These are phyloP conservation scores for Boletus mariae DNA, from an alignment of 1,284 basidiomycete genomes.

Conservation along the genomic window DNA sequence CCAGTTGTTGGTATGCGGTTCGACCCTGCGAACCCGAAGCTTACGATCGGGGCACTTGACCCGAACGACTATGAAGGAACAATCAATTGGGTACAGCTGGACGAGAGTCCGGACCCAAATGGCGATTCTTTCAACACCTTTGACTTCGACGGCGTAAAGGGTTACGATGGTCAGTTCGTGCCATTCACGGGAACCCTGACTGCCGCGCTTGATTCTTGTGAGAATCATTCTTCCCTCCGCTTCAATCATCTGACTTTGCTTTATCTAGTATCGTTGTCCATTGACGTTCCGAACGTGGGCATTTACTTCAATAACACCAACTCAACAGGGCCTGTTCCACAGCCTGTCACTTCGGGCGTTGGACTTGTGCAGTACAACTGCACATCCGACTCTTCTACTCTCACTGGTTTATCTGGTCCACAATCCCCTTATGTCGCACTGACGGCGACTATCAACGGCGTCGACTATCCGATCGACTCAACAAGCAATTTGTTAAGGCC, in stretches of 20 bases:
- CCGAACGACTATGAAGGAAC: conserved; percentile 32
- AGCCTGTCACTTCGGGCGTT: conserved; percentile 3
- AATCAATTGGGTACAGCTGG: conserved; percentile 32
- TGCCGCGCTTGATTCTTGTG: conserved; percentile 26
- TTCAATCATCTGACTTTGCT: neutral
- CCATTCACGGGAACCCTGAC: conserved; percentile 18
- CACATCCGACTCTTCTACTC: conserved; percentile 2
- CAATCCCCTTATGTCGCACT: conserved; percentile 24
- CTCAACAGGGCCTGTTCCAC: conserved; percentile 25
- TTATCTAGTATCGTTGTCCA: conserved; percentile 13
- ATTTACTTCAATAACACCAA: conserved; percentile 17
- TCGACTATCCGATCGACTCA: conserved; percentile 32
- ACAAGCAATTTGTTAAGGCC: conserved; percentile 22
- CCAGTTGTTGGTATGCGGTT: conserved; percentile 33
- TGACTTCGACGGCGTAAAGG: conserved; percentile 30
- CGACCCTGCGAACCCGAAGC: conserved; percentile 27
- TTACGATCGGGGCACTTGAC: conserved; percentile 33
- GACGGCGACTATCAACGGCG: conserved; percentile 29
- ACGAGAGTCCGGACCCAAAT: conserved; percentile 15
- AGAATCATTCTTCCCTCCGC: neutral
- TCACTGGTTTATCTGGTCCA: neutral
- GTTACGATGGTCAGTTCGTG: conserved; percentile 28
- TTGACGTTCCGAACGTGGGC: conserved; percentile 19
- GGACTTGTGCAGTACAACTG: conserved; percentile 20
- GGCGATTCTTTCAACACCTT: conserved; percentile 21